Conservation (phyloP, 345 rosid genomes). For the Pistacia integerrima region DNA sequence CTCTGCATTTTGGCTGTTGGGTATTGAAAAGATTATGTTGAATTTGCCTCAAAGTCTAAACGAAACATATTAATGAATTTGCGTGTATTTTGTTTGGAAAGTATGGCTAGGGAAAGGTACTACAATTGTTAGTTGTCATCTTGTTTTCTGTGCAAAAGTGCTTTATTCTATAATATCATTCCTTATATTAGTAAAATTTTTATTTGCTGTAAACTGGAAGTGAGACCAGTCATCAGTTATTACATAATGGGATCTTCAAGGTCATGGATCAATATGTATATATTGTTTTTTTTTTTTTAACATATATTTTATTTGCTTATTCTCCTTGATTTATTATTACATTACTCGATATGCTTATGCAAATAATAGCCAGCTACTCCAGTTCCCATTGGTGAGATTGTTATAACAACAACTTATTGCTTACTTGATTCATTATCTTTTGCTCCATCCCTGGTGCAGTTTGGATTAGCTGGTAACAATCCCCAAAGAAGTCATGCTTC, state of each 20-base stretch:
- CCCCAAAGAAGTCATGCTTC: constrained; percentile 72
- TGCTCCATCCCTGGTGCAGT: constrained; percentile 42
- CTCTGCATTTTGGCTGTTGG: neutral
- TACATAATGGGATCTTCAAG: neutral
- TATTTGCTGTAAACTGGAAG: neutral
- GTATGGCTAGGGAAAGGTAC: neutral
- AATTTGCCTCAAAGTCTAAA: too few relatives aligned
- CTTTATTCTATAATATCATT: too few relatives aligned
- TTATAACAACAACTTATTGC: neutral
- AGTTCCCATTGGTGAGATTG: neutral
- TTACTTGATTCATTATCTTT: constrained; percentile 6
- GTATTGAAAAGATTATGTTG: neutral
- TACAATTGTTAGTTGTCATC: neutral
- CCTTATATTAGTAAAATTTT: neutral
- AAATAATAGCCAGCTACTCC: neutral
- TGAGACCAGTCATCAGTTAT: neutral
- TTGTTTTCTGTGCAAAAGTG: too few relatives aligned
- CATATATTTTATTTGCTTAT: too few relatives aligned
- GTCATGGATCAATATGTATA: neutral
- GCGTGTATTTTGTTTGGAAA: neutral
- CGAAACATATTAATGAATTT: neutral
- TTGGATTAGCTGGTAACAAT: constrained; percentile 72
- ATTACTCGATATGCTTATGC: neutral
- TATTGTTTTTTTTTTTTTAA: too few relatives aligned
- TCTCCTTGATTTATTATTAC: too few relatives aligned